A percentile compares a stretch with the other conserved stretches of the same genome.
These are phyloP conservation scores for Castanea sativa DNA, from an alignment of 306 rosid genomes.

Conservation along the genomic window DNA sequence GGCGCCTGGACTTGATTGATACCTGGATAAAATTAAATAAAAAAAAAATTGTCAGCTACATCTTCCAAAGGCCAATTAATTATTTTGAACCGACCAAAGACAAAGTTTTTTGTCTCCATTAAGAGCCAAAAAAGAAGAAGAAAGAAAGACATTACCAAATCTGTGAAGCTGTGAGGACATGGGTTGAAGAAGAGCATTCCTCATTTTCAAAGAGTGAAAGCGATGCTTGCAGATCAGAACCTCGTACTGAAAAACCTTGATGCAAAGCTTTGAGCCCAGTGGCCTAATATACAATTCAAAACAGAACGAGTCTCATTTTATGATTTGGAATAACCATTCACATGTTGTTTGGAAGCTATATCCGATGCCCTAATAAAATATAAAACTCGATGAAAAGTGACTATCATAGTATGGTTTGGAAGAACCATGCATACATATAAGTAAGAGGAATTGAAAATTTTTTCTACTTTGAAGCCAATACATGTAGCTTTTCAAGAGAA, in stretches of 20 bases:
- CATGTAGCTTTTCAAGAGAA: not conserved
- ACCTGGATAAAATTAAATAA: slow-evolving; percentile 30
- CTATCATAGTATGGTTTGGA: too few relatives aligned
- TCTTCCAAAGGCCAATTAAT: not conserved
- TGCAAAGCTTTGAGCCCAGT: not conserved
- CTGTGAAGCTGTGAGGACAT: slow-evolving; percentile 24
- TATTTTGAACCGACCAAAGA: not conserved
- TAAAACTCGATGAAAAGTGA: too few relatives aligned
- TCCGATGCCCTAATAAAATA: too few relatives aligned
- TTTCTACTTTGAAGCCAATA: too few relatives aligned
- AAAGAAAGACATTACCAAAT: slow-evolving; percentile 33
- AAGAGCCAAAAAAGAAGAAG: too few relatives aligned
- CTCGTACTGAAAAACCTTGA: not conserved
- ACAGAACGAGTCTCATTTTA: not conserved
- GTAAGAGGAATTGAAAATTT: too few relatives aligned
- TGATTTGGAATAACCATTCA: not conserved
- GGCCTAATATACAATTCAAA: not conserved
- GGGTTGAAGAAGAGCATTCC: slow-evolving; percentile 41
- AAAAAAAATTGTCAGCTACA: not conserved
- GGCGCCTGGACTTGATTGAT: slow-evolving; percentile 31
- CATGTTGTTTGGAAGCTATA: too few relatives aligned
- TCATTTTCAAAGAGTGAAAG: slow-evolving; percentile 31
- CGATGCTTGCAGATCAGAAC: slow-evolving; percentile 14
- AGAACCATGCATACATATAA: too few relatives aligned
- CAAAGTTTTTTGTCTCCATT: not conserved